Evolutionary conservation across 1,284 basidiomycete genomes (phyloP).

Genomic region (Trametes pubescens): DNA sequence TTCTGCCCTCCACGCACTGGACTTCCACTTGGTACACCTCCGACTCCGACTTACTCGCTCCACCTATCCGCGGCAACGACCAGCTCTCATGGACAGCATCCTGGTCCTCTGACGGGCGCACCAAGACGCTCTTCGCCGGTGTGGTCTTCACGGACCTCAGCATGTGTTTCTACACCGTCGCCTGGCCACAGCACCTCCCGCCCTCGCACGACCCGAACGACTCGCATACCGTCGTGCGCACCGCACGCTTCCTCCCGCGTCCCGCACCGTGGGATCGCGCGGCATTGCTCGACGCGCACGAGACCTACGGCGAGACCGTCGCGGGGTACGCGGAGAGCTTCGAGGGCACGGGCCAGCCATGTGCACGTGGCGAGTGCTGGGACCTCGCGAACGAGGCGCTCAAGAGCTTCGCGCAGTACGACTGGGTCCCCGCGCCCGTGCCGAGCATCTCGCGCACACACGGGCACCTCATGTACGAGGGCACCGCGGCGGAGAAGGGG

Average conservation of each 20-base stretch:
- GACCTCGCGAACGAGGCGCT: slow-evolving; percentile 62
- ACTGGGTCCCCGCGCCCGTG: slow-evolving; percentile 56
- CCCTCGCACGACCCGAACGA: slow-evolving; percentile 45
- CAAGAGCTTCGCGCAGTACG: slow-evolving; percentile 52
- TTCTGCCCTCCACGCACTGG: slow-evolving; percentile 52
- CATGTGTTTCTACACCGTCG: slow-evolving; percentile 55
- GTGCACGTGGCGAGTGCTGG: slow-evolving; percentile 67
- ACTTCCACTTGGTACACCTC: slow-evolving; percentile 51
- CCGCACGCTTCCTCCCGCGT: slow-evolving; percentile 49
- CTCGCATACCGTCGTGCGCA: slow-evolving; percentile 43
- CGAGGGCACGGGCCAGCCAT: slow-evolving; percentile 51
- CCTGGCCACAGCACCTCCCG: slow-evolving; percentile 44
- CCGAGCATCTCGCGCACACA: slow-evolving; percentile 60
- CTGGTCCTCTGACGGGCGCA: slow-evolving; percentile 43
- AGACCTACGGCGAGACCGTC: slow-evolving; percentile 59
- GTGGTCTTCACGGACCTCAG: slow-evolving; percentile 58
- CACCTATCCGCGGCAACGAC: slow-evolving; percentile 45
- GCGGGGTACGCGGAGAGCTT: slow-evolving; percentile 58
- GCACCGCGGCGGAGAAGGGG: slow-evolving; percentile 46
- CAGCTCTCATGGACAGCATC: slow-evolving; percentile 41
- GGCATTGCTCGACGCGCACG: slow-evolving; percentile 51
- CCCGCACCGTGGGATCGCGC: slow-evolving; percentile 46
- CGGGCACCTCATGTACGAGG: slow-evolving; percentile 61
- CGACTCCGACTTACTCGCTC: slow-evolving; percentile 44
- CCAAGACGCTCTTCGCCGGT: slow-evolving; percentile 46